A percentile compares a stretch with the other conserved stretches of the same genome.
phyloP scores from a whole-genome alignment of 345 rosid genomes.

The Zanthoxylum bungeanum region DNA sequence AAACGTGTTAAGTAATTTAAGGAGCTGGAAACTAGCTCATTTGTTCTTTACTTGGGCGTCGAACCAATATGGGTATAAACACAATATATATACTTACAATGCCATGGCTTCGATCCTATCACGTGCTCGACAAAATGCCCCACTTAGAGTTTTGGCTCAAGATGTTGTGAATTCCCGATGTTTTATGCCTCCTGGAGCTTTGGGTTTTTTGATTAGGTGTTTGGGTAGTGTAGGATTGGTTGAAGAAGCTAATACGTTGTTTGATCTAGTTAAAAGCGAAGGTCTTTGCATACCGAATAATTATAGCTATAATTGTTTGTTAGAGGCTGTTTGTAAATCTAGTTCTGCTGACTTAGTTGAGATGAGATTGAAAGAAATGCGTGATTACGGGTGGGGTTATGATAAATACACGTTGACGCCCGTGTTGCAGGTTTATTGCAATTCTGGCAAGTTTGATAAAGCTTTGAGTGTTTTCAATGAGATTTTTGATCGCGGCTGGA shows the following conservation, averaged over 20 bases:
- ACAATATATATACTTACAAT: slow-evolving; percentile 66
- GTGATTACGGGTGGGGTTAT: slow-evolving; percentile 41
- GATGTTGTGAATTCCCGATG: slow-evolving; percentile 53
- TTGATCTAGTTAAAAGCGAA: slow-evolving; percentile 50
- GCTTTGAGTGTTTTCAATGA: slow-evolving; percentile 57
- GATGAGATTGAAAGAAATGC: slow-evolving; percentile 67
- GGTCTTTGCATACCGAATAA: slow-evolving; percentile 67
- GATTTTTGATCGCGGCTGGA: slow-evolving; percentile 55
- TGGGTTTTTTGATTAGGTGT: slow-evolving; percentile 78
- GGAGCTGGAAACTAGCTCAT: slow-evolving; percentile 54
- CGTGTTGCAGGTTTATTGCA: slow-evolving; percentile 67
- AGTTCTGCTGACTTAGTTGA: slow-evolving; percentile 53
- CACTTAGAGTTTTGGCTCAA: slow-evolving; percentile 43
- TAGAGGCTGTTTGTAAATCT: slow-evolving; percentile 66
- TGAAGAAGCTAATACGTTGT: slow-evolving; percentile 61
- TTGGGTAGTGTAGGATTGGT: slow-evolving; percentile 63
- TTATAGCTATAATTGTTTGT: slow-evolving; percentile 75
- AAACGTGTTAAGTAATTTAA: slow-evolving; percentile 47
- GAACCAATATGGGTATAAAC: slow-evolving; percentile 52
- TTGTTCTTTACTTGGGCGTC: slow-evolving; percentile 71
- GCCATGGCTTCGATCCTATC: slow-evolving; percentile 87
- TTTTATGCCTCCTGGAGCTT: slow-evolving; percentile 67
- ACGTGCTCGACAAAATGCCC: slow-evolving; percentile 89
- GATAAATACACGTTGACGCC: slow-evolving; percentile 79
- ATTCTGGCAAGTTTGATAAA: slow-evolving; percentile 41